phyloP scores from a whole-genome alignment of 805 yeast species.

The Hanseniaspora mollemarum region DNA sequence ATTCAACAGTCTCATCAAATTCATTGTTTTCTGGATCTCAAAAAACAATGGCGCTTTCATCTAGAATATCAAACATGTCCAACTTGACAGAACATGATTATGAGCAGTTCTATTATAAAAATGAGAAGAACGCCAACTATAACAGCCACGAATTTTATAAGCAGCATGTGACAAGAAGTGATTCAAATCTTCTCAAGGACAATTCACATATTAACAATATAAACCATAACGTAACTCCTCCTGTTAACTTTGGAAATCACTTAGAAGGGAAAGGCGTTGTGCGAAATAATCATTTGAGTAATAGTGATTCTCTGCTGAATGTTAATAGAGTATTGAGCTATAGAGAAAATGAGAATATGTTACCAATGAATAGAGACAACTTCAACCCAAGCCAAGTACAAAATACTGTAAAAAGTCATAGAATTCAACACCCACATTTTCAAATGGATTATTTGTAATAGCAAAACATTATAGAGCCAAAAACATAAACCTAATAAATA shows the following conservation, averaged over 20 bases:
- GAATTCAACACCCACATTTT: conserved; percentile 13
- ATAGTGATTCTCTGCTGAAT: conserved; percentile 10
- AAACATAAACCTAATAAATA: conserved; percentile 5
- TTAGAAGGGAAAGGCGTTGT: neutral
- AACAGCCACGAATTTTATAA: conserved; percentile 1
- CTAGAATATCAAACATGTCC: conserved; percentile 9
- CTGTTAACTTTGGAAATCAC: neutral
- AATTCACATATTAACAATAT: neutral
- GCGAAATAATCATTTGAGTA: neutral
- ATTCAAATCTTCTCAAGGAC: neutral
- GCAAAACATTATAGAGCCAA: neutral
- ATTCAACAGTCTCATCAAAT: conserved; percentile 11
- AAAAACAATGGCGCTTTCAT: neutral
- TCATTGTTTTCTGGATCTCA: conserved; percentile 15
- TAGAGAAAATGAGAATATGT: conserved; percentile 4
- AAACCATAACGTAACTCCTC: conserved; percentile 12
- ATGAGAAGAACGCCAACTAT: neutral
- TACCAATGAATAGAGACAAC: neutral
- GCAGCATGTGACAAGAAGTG: conserved; percentile 2
- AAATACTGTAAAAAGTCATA: neutral
- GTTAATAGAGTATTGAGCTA: conserved; percentile 1
- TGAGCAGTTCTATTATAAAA: neutral
- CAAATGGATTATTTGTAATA: conserved; percentile 7
- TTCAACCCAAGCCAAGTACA: neutral
- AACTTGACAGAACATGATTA: conserved; percentile 1